These are phyloP conservation scores for Fusarium buharicum DNA, from an alignment of 2,329 filamentous ascomycete genomes.

Conservation along the genomic window DNA sequence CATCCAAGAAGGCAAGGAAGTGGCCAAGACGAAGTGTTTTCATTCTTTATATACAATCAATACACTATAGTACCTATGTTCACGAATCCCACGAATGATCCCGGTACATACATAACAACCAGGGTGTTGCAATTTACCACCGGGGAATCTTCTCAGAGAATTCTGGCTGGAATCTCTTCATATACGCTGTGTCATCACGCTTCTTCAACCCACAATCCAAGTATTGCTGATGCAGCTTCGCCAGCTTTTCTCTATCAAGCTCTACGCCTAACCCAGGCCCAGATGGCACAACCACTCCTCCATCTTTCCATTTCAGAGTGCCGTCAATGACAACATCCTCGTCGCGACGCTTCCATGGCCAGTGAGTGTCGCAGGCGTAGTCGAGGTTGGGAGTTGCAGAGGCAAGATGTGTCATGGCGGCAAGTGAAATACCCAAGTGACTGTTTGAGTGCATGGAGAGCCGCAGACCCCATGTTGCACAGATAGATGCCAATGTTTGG, in stretches of 20 bases:
- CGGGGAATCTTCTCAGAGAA: slow-evolving; percentile 50
- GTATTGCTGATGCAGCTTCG: slow-evolving; percentile 52
- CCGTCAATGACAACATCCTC: slow-evolving; percentile 55
- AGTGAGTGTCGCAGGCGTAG: slow-evolving; percentile 57
- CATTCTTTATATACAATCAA: too few species aligned
- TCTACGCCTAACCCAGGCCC: slow-evolving; percentile 52
- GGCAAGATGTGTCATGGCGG: slow-evolving; percentile 57
- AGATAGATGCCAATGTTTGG: slow-evolving; percentile 53
- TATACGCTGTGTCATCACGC: slow-evolving; percentile 53
- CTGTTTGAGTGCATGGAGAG: slow-evolving; percentile 58
- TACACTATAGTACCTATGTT: too few species aligned
- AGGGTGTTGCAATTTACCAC: slow-evolving; percentile 40
- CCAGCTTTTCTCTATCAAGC: slow-evolving; percentile 51
- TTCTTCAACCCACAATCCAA: slow-evolving; percentile 52
- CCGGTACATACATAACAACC: background rate
- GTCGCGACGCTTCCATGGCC: slow-evolving; percentile 57
- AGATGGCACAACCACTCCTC: slow-evolving; percentile 50
- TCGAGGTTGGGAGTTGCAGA: slow-evolving; percentile 55
- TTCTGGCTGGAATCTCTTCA: slow-evolving; percentile 50
- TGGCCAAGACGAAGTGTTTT: too few species aligned
- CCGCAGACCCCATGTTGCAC: slow-evolving; percentile 53
- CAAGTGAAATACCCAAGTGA: slow-evolving; percentile 55
- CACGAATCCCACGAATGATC: too few species aligned
- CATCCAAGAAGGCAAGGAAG: too few species aligned
- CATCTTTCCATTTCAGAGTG: slow-evolving; percentile 51